phyloP scores from a whole-genome alignment of 2,329 filamentous ascomycete species.

The Aspergillus flavus region DNA sequence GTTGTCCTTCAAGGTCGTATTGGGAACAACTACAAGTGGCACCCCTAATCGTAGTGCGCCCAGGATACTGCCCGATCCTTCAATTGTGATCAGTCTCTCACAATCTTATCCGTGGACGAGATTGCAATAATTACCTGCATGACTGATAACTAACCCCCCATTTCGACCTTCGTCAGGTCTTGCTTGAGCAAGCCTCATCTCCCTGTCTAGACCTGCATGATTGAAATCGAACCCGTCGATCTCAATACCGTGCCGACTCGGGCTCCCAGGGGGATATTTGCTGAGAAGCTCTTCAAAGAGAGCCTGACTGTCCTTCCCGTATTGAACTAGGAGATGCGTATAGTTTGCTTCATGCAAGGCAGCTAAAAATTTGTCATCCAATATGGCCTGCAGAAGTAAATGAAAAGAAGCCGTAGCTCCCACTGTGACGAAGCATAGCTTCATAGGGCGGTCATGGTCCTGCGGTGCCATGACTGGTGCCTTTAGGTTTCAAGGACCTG shows the following conservation, averaged over 20 bases:
- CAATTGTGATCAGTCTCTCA: slow-evolving; percentile 7
- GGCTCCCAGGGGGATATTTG: slow-evolving; percentile 26
- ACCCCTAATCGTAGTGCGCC: slow-evolving; percentile 74
- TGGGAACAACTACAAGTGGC: slow-evolving; percentile 87
- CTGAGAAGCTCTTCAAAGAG: slow-evolving; percentile 52
- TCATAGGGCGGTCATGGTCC: slow-evolving; percentile 23
- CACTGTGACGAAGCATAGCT: slow-evolving; percentile 79
- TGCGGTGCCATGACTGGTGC: slow-evolving; percentile 17
- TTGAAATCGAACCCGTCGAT: slow-evolving; percentile 70
- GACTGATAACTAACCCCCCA: slow-evolving; percentile 79
- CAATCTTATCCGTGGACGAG: neutral
- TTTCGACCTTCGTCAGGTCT: slow-evolving; percentile 38
- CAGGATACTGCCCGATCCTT: slow-evolving; percentile 87
- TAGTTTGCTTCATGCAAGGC: slow-evolving; percentile 64
- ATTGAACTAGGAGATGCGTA: slow-evolving; percentile 76
- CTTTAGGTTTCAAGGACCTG: neutral
- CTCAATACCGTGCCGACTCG: slow-evolving; percentile 44
- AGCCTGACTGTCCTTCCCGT: slow-evolving; percentile 66
- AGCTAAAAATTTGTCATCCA: slow-evolving; percentile 64
- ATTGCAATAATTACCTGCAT: slow-evolving; percentile 68
- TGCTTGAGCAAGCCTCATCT: slow-evolving; percentile 60
- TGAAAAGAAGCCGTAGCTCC: slow-evolving; percentile 88
- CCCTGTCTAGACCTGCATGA: slow-evolving; percentile 56
- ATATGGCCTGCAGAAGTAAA: slow-evolving; percentile 66
- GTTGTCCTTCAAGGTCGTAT: slow-evolving; percentile 78